These are phyloP conservation scores for Lachnellula arida DNA, from an alignment of 2,329 filamentous ascomycete species.

Conservation along the genomic window DNA sequence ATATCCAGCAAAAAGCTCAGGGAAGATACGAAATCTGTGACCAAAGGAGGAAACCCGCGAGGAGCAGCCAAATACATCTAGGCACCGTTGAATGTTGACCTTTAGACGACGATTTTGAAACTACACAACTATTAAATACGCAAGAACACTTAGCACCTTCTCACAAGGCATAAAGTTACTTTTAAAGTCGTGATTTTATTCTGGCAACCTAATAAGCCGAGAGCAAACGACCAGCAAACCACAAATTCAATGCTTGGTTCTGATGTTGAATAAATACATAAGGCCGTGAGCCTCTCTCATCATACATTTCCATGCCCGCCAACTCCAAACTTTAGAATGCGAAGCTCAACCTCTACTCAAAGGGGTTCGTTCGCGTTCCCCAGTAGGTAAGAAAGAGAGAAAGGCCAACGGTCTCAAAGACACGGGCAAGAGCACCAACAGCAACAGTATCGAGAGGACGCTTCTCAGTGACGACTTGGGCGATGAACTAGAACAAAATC, in stretches of 20 bases:
- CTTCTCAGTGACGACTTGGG: slow-evolving; percentile 86
- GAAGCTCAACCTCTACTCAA: slow-evolving; percentile 41
- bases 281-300: slow-evolving; percentile 6
- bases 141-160: background rate
- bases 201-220: background rate
- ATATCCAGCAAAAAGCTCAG: too few species aligned
- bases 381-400: slow-evolving; percentile 94
- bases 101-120: too few species aligned
- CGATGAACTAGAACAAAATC: slow-evolving; percentile 60
- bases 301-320: slow-evolving; percentile 1
- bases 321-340: background rate
- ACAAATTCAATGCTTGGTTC: slow-evolving; percentile 10
- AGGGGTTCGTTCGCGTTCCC: slow-evolving; percentile 92
- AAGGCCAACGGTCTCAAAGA: slow-evolving; percentile 89
- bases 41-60: too few species aligned
- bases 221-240: slow-evolving; percentile 13
- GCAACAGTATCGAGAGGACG: slow-evolving; percentile 85
- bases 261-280: slow-evolving; percentile 16
- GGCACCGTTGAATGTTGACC: too few species aligned
- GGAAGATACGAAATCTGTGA: too few species aligned
- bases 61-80: too few species aligned
- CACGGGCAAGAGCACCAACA: slow-evolving; percentile 74
- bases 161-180: background rate
- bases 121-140: too few species aligned
- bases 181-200: background rate